Evolutionary conservation across 768 basidiomycete genomes (phyloP), one percentile per base, ranked within the genome.

Genomic region (Boletus subparvulus): DNA sequence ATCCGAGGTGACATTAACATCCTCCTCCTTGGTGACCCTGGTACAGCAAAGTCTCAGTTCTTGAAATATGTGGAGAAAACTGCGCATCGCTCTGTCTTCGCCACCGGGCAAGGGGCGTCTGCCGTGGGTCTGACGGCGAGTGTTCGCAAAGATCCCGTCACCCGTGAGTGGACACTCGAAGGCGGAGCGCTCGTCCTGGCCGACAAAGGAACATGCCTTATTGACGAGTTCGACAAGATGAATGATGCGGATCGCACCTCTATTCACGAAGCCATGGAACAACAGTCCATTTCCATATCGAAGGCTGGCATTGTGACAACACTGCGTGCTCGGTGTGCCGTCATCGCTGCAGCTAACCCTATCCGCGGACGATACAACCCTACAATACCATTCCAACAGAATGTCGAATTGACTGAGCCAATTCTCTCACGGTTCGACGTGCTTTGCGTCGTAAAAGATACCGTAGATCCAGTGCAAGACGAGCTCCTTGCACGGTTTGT

Each of bases 201-300:
- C 3, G 97, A 99, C 75, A 97, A 96, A 74, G 97, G 97, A 13
- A 92, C 90, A 28, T 98, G 97, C 68, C 78, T 98, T 37, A 99
- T 99, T 63, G 97, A 99, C 75, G 97, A 98, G 72, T 98, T 99
- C 71, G 97, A 99, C 78, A 99, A 99, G 80, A 99, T 99, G 97
- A 98, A 98, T 74, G 97, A 98, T 66, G 83, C 92, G 16, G 96
- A 99, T 71, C 82, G 96, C 64, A 98, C 95, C 16, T 97, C 94
- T 5, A 98, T 99, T 66, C 97, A 98, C 78, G 97, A 99, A 72
- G 97, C 97, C 2, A 99, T 99, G 97, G 97, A 99, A 70, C 97
- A 99, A 75, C 97, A 98, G 72, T 90, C 93, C 13, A 99, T 99
- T 62, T 98, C 97, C 5, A 98, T 99, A 66, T 94, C 96, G 24